phyloP scores from a whole-genome alignment of 345 rosid species.

The Citrus glauca region DNA sequence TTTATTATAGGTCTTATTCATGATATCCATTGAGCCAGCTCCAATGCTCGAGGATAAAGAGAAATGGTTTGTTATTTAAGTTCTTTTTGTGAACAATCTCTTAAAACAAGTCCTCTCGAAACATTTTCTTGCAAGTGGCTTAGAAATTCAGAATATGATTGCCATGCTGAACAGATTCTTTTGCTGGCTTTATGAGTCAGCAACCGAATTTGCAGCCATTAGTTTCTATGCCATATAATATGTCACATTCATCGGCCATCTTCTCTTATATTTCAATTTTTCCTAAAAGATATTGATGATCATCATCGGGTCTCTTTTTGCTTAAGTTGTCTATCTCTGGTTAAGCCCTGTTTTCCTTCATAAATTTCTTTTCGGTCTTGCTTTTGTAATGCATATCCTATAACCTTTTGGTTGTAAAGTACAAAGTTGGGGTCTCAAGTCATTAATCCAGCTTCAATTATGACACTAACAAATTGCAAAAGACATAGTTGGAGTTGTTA shows the following conservation, averaged over 20 bases:
- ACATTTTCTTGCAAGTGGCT: conserved; percentile 2
- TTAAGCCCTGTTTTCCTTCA: neutral
- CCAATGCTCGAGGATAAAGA: conserved; percentile 99
- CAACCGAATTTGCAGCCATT: neutral
- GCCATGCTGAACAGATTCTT: neutral
- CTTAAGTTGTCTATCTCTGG: neutral
- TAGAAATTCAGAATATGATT: neutral
- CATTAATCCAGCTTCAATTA: neutral
- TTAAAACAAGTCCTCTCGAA: conserved; percentile 11
- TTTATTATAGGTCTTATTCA: conserved; percentile 78
- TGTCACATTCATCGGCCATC: neutral
- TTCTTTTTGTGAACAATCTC: conserved; percentile 13
- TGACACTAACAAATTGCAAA: neutral
- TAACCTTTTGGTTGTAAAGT: neutral
- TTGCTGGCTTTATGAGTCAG: neutral
- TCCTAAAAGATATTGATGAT: neutral
- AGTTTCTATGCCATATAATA: neutral
- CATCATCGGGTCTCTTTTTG: neutral
- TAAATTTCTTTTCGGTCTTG: neutral
- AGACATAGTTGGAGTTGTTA: neutral
- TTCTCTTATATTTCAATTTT: neutral
- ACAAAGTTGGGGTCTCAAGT: neutral
- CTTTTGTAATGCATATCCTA: neutral
- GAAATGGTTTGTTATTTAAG: conserved; percentile 67
- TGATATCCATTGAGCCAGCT: conserved; percentile 97